phyloP scores from a whole-genome alignment of 2,329 filamentous ascomycete species.

The Exserohilum turcica region DNA sequence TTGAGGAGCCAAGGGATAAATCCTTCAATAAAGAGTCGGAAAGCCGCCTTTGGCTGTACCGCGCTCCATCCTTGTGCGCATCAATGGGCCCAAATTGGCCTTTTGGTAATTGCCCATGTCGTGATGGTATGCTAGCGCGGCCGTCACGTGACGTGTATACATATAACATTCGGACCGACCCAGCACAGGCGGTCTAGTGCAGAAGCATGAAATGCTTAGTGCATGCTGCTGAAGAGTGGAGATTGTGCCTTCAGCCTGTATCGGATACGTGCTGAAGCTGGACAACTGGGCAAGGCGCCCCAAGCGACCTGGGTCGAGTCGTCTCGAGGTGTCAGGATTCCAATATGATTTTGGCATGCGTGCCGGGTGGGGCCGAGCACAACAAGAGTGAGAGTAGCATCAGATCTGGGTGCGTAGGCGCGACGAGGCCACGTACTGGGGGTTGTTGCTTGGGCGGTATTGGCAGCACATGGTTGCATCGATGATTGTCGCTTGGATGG shows the following conservation, averaged over 20 bases:
- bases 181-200: conserved; percentile 4
- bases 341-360: neutral
- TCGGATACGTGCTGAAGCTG: neutral
- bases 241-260: neutral
- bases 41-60: conserved; percentile 7
- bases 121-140: conserved; percentile 1
- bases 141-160: conserved; percentile 5
- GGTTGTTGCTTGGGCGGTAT: neutral
- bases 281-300: neutral
- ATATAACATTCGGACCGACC: conserved; percentile 7
- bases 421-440: neutral
- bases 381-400: neutral
- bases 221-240: conserved; percentile 7
- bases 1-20: conserved; percentile 3
- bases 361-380: conserved; percentile 2
- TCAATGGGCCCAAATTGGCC: neutral
- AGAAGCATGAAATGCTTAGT: conserved; percentile 12
- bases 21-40: conserved; percentile 3
- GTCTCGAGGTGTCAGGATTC: neutral
- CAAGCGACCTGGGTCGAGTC: conserved; percentile 1
- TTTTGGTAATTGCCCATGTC: conserved; percentile 5
- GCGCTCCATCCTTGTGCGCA: conserved; percentile 6
- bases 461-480: neutral
- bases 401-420: conserved; percentile 1
- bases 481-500: conserved; percentile 2